A percentile compares a stretch with the other conserved stretches of the same genome.
Conservation (phyloP, 2,329 filamentous ascomycete species). For the Aureobasidium mangrovei region DNA sequence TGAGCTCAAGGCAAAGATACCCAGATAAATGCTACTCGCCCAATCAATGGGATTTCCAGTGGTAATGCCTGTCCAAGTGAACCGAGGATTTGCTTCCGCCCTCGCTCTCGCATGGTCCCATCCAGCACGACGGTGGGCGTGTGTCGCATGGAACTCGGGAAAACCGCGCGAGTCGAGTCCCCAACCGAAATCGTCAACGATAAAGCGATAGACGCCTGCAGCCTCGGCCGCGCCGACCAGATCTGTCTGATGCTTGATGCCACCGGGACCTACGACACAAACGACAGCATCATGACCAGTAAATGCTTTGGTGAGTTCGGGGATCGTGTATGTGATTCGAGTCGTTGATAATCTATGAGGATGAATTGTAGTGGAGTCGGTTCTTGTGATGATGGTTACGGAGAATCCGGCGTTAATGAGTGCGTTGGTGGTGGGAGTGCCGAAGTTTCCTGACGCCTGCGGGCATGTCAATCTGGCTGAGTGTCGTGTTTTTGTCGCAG, state of each 20-base stretch:
- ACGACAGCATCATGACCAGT: conserved; percentile 18
- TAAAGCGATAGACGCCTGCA: conserved; percentile 17
- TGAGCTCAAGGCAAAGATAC: not conserved
- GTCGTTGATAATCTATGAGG: conserved; percentile 17
- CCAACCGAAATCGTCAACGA: conserved; percentile 22
- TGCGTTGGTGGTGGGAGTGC: conserved; percentile 17
- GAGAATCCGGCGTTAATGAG: conserved; percentile 31
- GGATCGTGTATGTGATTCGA: conserved; percentile 38
- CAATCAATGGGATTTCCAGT: conserved; percentile 19
- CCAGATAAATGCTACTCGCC: conserved; percentile 2
- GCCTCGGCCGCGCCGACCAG: conserved; percentile 17
- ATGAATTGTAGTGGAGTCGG: conserved; percentile 31
- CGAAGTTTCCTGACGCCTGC: conserved; percentile 19
- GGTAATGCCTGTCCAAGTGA: conserved; percentile 17
- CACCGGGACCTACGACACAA: conserved; percentile 15
- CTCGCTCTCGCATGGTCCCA: conserved; percentile 23
- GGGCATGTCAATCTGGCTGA: not conserved
- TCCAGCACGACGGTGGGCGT: not conserved
- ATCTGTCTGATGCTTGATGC: conserved; percentile 11
- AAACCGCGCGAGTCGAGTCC: conserved; percentile 22
- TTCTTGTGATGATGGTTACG: conserved; percentile 45
- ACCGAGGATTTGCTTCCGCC: conserved; percentile 13
- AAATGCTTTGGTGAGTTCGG: conserved; percentile 35
- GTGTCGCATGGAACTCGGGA: conserved; percentile 10
- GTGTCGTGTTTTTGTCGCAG: not conserved